Evolutionary conservation across 768 basidiomycete species (phyloP).

Genomic region (Pleurotus platypus): DNA sequence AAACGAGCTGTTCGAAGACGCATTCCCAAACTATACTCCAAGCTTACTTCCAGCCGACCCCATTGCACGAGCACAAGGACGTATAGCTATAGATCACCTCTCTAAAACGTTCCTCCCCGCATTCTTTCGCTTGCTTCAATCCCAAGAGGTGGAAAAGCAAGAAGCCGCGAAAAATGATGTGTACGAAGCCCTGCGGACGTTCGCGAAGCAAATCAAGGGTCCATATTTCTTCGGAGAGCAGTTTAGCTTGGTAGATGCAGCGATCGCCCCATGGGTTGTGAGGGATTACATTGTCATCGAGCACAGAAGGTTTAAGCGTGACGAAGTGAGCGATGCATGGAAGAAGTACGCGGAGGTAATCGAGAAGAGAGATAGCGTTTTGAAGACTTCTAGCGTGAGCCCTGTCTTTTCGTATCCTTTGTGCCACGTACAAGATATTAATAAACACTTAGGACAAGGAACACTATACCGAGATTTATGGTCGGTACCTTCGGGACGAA

Average conservation of each 20-base stretch:
- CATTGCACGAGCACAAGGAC: constrained; percentile 42
- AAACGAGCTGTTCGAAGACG: constrained; percentile 66
- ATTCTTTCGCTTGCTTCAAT: constrained; percentile 45
- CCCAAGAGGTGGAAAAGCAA: constrained; percentile 29
- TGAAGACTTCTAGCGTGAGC: constrained; percentile 40
- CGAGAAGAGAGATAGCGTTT: constrained; percentile 40
- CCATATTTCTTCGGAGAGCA: constrained; percentile 57
- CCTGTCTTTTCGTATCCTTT: too few species aligned
- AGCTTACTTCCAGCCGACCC: constrained; percentile 52
- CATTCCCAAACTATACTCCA: constrained; percentile 41
- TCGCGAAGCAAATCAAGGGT: constrained; percentile 32
- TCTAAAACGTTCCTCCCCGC: constrained; percentile 49
- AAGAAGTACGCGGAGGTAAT: constrained; percentile 38
- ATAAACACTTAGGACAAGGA: constrained; percentile 27
- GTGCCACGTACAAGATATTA: background rate
- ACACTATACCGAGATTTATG: constrained; percentile 46
- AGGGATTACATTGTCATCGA: constrained; percentile 46
- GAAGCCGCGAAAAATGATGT: constrained; percentile 23
- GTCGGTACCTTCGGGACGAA: constrained; percentile 54
- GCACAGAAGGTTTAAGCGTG: constrained; percentile 43
- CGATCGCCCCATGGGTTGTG: constrained; percentile 51
- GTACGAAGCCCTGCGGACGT: constrained; percentile 24
- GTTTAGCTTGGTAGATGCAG: constrained; percentile 50
- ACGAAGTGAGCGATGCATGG: constrained; percentile 41
- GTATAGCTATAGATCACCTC: constrained; percentile 58